phyloP scores from a whole-genome alignment of 2,329 filamentous ascomycete species.

The Paecilomyces formosus region DNA sequence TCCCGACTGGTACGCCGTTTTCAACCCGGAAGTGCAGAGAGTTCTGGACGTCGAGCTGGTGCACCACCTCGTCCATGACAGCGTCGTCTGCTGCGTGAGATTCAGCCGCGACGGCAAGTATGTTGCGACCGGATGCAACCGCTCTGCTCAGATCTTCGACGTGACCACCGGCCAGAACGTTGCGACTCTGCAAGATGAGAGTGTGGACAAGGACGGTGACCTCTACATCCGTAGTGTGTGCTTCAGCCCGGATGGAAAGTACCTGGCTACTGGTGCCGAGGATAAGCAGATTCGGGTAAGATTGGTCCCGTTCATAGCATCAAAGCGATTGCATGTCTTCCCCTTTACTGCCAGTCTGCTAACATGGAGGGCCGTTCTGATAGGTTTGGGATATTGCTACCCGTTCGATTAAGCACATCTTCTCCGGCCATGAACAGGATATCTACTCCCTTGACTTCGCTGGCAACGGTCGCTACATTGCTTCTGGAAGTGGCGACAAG shows the following conservation, averaged over 20 bases:
- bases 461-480: slow-evolving; percentile 86
- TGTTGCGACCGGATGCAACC: slow-evolving; percentile 93
- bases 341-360: slow-evolving; percentile 1
- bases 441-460: slow-evolving; percentile 97
- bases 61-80: slow-evolving; percentile 87
- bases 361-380: not conserved
- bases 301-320: not conserved
- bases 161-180: slow-evolving; percentile 81
- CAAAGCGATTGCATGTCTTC: slow-evolving; percentile 2
- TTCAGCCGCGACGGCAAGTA: slow-evolving; percentile 96
- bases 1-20: slow-evolving; percentile 91
- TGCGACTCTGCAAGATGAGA: slow-evolving; percentile 82
- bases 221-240: slow-evolving; percentile 96
- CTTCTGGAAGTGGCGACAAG: slow-evolving; percentile 88
- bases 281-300: slow-evolving; percentile 92
- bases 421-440: slow-evolving; percentile 95
- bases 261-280: slow-evolving; percentile 90
- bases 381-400: slow-evolving; percentile 82
- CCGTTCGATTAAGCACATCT: slow-evolving; percentile 81
- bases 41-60: slow-evolving; percentile 89
- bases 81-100: slow-evolving; percentile 94
- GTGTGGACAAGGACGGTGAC: slow-evolving; percentile 79
- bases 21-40: slow-evolving; percentile 85
- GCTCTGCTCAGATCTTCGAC: slow-evolving; percentile 98
- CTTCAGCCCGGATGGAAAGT: slow-evolving; percentile 94